These are phyloP conservation scores for Aspergillus hortae DNA, from an alignment of 2,329 filamentous ascomycete genomes.

Conservation along the genomic window DNA sequence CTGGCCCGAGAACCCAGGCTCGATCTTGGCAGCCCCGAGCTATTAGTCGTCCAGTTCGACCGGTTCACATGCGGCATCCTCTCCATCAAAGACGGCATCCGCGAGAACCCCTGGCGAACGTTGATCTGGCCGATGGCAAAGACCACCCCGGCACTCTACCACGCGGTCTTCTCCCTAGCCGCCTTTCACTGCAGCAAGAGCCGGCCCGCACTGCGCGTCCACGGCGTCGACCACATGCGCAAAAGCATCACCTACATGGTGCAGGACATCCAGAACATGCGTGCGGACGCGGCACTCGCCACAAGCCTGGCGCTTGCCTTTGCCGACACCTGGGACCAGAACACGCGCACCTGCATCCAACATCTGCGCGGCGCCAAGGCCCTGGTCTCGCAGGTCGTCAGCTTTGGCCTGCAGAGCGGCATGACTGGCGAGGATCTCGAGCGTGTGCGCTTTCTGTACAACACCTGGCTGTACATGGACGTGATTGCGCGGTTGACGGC, in stretches of 20 bases:
- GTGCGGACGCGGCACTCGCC: slow-evolving; percentile 62
- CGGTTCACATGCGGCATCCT: slow-evolving; percentile 66
- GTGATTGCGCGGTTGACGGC: slow-evolving; percentile 67
- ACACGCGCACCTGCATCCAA: slow-evolving; percentile 65
- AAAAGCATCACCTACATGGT: slow-evolving; percentile 58
- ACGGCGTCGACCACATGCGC: slow-evolving; percentile 68
- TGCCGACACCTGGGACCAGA: slow-evolving; percentile 67
- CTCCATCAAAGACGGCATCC: slow-evolving; percentile 65
- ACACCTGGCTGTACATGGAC: slow-evolving; percentile 71
- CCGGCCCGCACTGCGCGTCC: slow-evolving; percentile 54
- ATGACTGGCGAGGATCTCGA: slow-evolving; percentile 48
- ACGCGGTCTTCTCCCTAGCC: slow-evolving; percentile 66
- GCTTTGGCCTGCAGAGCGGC: slow-evolving; percentile 34
- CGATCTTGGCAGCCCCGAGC: slow-evolving; percentile 54
- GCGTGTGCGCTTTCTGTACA: slow-evolving; percentile 64
- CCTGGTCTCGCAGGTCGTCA: slow-evolving; percentile 58
- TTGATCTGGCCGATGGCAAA: slow-evolving; percentile 66
- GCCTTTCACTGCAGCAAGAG: slow-evolving; percentile 64
- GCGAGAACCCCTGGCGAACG: slow-evolving; percentile 69
- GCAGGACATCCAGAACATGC: slow-evolving; percentile 60
- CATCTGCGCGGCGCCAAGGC: slow-evolving; percentile 66
- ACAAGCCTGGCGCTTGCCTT: slow-evolving; percentile 68
- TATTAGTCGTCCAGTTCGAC: slow-evolving; percentile 62
- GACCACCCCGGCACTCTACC: slow-evolving; percentile 62
- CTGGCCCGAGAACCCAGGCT: slow-evolving; percentile 49